Conservation (phyloP, 192 early-diverging fungal species). For the Fimicolochytrium jonesii region DNA sequence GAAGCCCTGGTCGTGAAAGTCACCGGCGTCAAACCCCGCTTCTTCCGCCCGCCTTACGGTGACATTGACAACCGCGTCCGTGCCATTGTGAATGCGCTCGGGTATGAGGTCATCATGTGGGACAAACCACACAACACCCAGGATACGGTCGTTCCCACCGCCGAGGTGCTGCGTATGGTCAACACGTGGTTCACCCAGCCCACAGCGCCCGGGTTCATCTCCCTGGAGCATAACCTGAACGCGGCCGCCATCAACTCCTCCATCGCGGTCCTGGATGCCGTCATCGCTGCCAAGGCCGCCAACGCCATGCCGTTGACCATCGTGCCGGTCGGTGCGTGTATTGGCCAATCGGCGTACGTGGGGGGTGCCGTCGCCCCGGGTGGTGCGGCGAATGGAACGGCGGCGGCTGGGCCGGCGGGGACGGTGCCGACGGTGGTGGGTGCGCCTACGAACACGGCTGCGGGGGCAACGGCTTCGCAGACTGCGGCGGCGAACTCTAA, state of each 20-base stretch:
- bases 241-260: neutral
- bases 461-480: no score
- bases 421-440: no score
- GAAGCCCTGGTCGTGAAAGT: constrained; percentile 39
- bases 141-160: constrained; percentile 18
- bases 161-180: constrained; percentile 9
- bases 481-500: no score
- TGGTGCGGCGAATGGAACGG: no score
- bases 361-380: neutral
- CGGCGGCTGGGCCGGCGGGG: no score
- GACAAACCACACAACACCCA: constrained; percentile 15
- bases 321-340: constrained; percentile 6
- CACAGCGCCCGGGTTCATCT: constrained; percentile 33
- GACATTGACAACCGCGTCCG: constrained; percentile 73
- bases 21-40: constrained; percentile 40
- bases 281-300: neutral
- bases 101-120: constrained; percentile 40
- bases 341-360: neutral
- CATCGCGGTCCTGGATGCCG: constrained; percentile 8
- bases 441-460: no score
- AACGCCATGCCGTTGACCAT: constrained; percentile 7
- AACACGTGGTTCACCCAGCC: constrained; percentile 16
- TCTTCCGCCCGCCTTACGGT: constrained; percentile 67
- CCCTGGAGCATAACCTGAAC: constrained; percentile 39
- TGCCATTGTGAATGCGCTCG: constrained; percentile 56